Percentiles rank a stretch among this genome's conserved stretches.
These are phyloP conservation scores for Vachellia collinsii DNA, from an alignment of 306 rosid genomes.

Conservation along the genomic window DNA sequence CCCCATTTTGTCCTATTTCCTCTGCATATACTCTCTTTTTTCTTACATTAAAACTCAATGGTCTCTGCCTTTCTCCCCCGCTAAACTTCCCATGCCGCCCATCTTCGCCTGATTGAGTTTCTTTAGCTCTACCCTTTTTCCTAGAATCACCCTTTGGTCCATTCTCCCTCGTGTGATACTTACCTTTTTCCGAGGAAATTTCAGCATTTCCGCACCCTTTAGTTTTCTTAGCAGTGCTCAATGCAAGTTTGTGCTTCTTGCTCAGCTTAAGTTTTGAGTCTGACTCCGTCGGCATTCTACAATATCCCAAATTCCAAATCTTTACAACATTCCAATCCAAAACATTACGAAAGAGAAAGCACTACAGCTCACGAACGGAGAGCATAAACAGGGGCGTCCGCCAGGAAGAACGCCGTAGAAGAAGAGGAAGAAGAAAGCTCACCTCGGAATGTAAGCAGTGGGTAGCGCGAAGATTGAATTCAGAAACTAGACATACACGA, in stretches of 20 bases:
- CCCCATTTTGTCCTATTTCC: constrained; percentile 27
- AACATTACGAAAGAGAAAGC: background rate
- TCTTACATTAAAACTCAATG: constrained; percentile 41
- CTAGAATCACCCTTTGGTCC: constrained; percentile 36
- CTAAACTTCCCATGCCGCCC: constrained; percentile 27
- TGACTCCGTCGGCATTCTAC: constrained; percentile 41
- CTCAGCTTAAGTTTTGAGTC: constrained; percentile 35
- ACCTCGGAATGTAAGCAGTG: background rate
- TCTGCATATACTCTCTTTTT: constrained; percentile 46
- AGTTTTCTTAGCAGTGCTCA: constrained; percentile 27
- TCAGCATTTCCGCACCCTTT: constrained; percentile 16
- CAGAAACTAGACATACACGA: background rate
- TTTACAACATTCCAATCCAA: constrained; percentile 14
- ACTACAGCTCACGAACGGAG: no score
- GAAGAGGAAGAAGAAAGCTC: constrained; percentile 1
- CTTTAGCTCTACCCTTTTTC: constrained; percentile 31
- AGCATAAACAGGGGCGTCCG: background rate
- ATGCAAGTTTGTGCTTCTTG: constrained; percentile 28
- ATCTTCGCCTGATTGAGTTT: constrained; percentile 12
- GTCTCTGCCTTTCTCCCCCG: constrained; percentile 34
- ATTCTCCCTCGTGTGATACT: constrained; percentile 11
- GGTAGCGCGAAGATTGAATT: constrained; percentile 3
- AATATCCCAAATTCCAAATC: background rate
- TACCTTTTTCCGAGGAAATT: constrained; percentile 5
- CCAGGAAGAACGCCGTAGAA: background rate